Evolutionary conservation across 73 alveolate genomes (phyloP).

Genomic region (Paramecium sonneborni): DNA sequence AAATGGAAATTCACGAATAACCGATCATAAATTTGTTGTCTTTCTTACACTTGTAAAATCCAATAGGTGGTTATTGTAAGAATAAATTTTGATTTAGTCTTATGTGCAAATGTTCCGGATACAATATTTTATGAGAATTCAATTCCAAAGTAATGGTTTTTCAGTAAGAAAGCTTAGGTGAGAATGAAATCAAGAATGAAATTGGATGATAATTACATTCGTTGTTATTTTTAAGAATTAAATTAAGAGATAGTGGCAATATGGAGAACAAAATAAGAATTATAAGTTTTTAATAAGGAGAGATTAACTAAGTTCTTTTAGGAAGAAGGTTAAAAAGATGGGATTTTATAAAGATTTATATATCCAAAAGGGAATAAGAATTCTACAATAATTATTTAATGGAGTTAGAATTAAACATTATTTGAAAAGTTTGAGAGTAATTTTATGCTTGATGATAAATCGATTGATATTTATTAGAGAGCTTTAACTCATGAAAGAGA

Average conservation of each 20-base stretch:
- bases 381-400: background rate
- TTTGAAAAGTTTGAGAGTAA: constrained; percentile 29
- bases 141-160: constrained; percentile 19
- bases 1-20: background rate
- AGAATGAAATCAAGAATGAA: constrained; percentile 34
- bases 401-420: background rate
- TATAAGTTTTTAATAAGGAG: background rate
- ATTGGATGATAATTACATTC: background rate
- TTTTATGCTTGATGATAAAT: background rate
- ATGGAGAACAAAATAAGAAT: background rate
- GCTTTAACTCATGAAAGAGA: constrained; percentile 3
- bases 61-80: background rate
- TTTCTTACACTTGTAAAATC: background rate
- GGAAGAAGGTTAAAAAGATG: background rate
- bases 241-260: background rate
- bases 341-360: background rate
- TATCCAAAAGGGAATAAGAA: constrained; percentile 2
- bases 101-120: constrained; percentile 26
- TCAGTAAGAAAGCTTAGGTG: background rate
- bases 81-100: background rate
- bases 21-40: background rate
- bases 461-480: background rate
- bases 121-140: constrained; percentile 24
- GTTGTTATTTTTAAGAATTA: background rate
- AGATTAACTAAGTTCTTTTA: background rate